Evolutionary conservation across 805 yeast species (phyloP).

Genomic region (Candida orba): DNA sequence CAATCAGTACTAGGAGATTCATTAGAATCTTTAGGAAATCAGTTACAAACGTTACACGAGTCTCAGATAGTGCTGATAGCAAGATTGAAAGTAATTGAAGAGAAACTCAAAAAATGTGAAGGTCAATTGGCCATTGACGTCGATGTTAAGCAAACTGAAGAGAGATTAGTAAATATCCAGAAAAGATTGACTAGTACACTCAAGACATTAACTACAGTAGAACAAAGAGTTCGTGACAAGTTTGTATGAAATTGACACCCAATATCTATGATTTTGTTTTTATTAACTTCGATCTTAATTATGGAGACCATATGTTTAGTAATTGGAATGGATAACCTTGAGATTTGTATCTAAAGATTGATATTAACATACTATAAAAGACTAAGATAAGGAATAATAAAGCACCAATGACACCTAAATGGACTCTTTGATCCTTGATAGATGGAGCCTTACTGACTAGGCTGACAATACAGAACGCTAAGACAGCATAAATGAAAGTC

Average conservation of each 20-base stretch:
- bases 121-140: constrained; percentile 16
- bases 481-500: constrained; percentile 61
- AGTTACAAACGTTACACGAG: constrained; percentile 45
- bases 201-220: constrained; percentile 30
- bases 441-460: constrained; percentile 53
- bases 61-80: constrained; percentile 49
- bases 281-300: background rate
- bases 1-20: constrained; percentile 50
- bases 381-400: constrained; percentile 42
- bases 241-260: background rate
- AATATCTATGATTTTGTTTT: background rate
- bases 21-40: constrained; percentile 42
- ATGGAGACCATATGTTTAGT: constrained; percentile 30
- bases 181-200: constrained; percentile 20
- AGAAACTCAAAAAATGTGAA: constrained; percentile 26
- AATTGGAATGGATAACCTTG: constrained; percentile 72
- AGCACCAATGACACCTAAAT: constrained; percentile 40
- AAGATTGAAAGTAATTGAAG: constrained; percentile 36
- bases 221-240: constrained; percentile 16
- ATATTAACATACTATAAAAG: constrained; percentile 55
- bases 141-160: constrained; percentile 14
- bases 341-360: constrained; percentile 63
- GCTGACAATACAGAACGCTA: constrained; percentile 53
- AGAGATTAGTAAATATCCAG: constrained; percentile 21
- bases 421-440: constrained; percentile 37